Evolutionary conservation across 2,329 filamentous ascomycete species (phyloP), one percentile per base, ranked within the genome.

Genomic region (Keithomyces neogunnii): DNA sequence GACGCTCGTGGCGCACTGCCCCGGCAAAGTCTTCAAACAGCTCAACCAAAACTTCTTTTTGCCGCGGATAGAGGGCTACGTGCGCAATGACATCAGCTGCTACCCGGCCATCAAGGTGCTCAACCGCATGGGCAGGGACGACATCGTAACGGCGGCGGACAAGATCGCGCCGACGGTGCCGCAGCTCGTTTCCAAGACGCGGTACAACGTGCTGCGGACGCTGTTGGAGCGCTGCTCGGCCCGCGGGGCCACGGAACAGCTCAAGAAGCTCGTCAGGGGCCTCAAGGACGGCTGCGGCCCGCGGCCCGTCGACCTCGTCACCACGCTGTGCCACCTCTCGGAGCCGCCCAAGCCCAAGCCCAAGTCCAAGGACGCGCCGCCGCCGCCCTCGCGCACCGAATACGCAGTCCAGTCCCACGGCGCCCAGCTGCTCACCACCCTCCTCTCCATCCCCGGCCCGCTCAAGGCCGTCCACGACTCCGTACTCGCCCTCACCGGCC

Each of bases 21-120:
- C 93, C 0, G 90, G 88, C 43, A 96, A 93, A 69, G 71, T 90
- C 35, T 99, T 97, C 80, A 96, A 96, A 68, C 80, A 82, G 11
- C 76, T 99, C 5, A 92, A 95, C 69, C 82, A 79, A 52, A 84
- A 85, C 57, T 81, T 90, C 57, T 87, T 97, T 67, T 86, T 85
- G 55, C 84, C 86, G 11, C 82, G 89, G 30, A 86, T 97, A 60
- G 83, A 84, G 28, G 87, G 82, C 39, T 79, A 96, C 53, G 81
- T 92, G 5, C 85, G 90, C 52, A 97, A 97, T 64, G 91, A 95
- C 60, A 87, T 91, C 47, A 90, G 93, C 5, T 86, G 84, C 29
- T 97, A 96, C 62, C 87, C 95, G 1, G 89, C 89, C 26, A 87
- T 91, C 58, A 82, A 84, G 52, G 84, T 95, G 3, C 73, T 99